A percentile compares a stretch with the other conserved stretches of the same genome.
Conservation (phyloP, 2,329 filamentous ascomycete species). For the Stemphylium lycopersici region DNA sequence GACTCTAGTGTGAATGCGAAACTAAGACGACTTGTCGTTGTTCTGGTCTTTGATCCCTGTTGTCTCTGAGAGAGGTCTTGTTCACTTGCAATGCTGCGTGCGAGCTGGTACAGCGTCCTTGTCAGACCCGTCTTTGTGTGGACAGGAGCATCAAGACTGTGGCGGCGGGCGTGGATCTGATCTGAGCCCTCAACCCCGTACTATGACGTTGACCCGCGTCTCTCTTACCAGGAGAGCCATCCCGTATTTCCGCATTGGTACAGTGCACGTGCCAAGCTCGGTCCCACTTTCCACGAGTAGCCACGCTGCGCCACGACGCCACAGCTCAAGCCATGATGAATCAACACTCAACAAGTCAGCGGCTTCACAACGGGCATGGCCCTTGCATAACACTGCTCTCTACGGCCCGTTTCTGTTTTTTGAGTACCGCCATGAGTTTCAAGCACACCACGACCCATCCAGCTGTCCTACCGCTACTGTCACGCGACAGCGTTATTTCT, state of each 20-base stretch:
- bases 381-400: too few species aligned
- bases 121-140: constrained; percentile 4
- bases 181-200: constrained; percentile 12
- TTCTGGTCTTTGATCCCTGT: neutral
- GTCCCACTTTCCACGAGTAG: neutral
- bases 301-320: constrained; percentile 3
- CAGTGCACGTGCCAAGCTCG: neutral
- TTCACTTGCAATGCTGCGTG: neutral
- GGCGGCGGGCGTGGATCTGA: constrained; percentile 9
- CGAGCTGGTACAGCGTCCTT: neutral
- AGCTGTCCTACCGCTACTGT: too few species aligned
- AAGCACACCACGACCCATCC: too few species aligned
- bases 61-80: neutral
- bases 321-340: neutral
- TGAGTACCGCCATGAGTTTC: too few species aligned
- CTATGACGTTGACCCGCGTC: constrained; percentile 16
- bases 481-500: too few species aligned
- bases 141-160: constrained; percentile 7
- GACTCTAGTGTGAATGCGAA: neutral
- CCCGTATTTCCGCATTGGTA: constrained; percentile 1
- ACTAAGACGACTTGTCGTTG: neutral
- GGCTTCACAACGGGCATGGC: too few species aligned
- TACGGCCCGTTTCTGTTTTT: too few species aligned
- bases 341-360: too few species aligned
- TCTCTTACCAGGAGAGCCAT: constrained; percentile 1